Percentiles rank a stretch among this genome's conserved stretches.
phyloP scores from a whole-genome alignment of 495 filamentous ascomycete species.

The Hypoxylon trugodes region DNA sequence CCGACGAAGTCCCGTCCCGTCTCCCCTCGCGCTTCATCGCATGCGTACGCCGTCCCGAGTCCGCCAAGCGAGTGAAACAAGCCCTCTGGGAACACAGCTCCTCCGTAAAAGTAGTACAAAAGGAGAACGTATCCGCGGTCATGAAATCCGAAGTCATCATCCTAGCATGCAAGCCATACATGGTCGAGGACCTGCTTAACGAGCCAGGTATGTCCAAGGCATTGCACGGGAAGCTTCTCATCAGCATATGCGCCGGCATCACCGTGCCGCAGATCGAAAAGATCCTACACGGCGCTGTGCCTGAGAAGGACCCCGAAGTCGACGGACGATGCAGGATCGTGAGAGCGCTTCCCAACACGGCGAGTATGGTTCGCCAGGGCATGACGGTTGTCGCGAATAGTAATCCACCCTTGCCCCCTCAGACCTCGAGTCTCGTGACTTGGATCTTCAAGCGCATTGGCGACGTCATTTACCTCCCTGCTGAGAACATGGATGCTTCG shows the following conservation, averaged over 20 bases:
- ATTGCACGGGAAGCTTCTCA: constrained; percentile 78
- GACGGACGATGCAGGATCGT: constrained; percentile 66
- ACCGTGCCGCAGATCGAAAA: constrained; percentile 68
- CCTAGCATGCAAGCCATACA: constrained; percentile 81
- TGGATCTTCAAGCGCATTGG: constrained; percentile 83
- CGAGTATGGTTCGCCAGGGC: constrained; percentile 71
- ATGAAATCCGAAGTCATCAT: constrained; percentile 70
- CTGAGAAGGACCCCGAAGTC: constrained; percentile 46
- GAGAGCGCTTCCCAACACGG: constrained; percentile 83
- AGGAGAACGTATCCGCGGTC: constrained; percentile 67
- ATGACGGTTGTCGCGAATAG: constrained; percentile 81
- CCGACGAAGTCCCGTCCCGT: constrained; percentile 59
- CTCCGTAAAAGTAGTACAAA: constrained; percentile 54
- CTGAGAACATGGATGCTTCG: constrained; percentile 73
- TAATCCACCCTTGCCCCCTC: constrained; percentile 61
- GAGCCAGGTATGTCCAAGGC: constrained; percentile 73
- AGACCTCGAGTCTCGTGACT: constrained; percentile 64
- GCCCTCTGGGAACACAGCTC: constrained; percentile 62
- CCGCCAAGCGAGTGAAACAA: constrained; percentile 67
- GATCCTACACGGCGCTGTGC: constrained; percentile 60
- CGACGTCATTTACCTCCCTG: constrained; percentile 69
- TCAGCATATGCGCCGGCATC: constrained; percentile 87
- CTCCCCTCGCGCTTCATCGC: constrained; percentile 79
- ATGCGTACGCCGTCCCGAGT: constrained; percentile 71
- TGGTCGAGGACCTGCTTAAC: constrained; percentile 69